Conservation (phyloP, 2,329 filamentous ascomycete species). For the Cryphonectria nitschkei region DNA sequence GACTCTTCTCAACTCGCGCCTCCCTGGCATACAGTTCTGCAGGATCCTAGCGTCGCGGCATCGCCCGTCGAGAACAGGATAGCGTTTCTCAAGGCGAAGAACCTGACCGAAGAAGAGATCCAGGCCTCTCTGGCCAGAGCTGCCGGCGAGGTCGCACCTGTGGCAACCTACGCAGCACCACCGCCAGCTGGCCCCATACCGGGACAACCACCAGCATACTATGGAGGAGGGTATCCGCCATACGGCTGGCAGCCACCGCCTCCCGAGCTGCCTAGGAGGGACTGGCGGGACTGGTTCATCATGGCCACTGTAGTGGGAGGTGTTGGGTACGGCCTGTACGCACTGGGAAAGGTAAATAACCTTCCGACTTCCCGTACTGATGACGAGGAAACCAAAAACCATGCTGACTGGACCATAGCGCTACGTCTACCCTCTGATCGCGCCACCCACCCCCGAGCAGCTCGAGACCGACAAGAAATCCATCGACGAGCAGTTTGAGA, state of each 20-base stretch:
- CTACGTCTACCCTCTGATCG: slow-evolving; percentile 88
- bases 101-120: slow-evolving; percentile 94
- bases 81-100: slow-evolving; percentile 93
- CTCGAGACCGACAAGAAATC: slow-evolving; percentile 91
- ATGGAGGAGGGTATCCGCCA: slow-evolving; percentile 49
- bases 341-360: slow-evolving; percentile 74
- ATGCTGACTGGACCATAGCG: slow-evolving; percentile 56
- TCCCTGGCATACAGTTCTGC: slow-evolving; percentile 70
- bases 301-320: slow-evolving; percentile 96
- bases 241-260: slow-evolving; percentile 61
- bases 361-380: too few species aligned
- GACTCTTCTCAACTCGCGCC: background rate
- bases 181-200: slow-evolving; percentile 48
- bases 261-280: slow-evolving; percentile 71
- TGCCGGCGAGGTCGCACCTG: slow-evolving; percentile 57
- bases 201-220: slow-evolving; percentile 49
- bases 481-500: slow-evolving; percentile 92
- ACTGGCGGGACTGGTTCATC: slow-evolving; percentile 99
- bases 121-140: slow-evolving; percentile 79
- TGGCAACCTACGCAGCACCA: slow-evolving; percentile 41
- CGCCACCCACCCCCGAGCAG: slow-evolving; percentile 90
- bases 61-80: slow-evolving; percentile 93
- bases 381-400: background rate
- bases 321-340: slow-evolving; percentile 86
- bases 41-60: slow-evolving; percentile 87